Evolutionary conservation across 2,329 filamentous ascomycete genomes (phyloP).

Genomic region (Trichophaea hybrida): DNA sequence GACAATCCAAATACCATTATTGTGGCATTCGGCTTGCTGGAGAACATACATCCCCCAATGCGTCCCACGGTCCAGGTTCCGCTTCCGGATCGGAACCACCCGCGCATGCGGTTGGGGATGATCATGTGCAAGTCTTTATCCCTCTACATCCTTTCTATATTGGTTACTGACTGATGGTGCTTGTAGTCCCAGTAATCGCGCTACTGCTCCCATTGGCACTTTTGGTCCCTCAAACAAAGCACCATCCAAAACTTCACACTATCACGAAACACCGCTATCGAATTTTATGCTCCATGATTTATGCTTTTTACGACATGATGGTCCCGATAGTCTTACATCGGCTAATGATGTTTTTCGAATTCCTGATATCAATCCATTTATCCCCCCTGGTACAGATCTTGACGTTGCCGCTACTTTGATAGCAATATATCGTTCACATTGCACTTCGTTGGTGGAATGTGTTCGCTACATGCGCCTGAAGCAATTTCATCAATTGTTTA

Average conservation of each 20-base stretch:
- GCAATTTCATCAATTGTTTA: slow-evolving; percentile 88
- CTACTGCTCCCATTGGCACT: slow-evolving; percentile 19
- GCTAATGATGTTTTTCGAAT: slow-evolving; percentile 34
- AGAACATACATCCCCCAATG: slow-evolving; percentile 39
- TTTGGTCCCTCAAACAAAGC: slow-evolving; percentile 20
- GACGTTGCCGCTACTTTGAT: slow-evolving; percentile 76
- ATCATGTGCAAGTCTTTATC: slow-evolving; percentile 26
- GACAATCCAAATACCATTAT: slow-evolving; percentile 98
- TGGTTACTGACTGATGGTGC: slow-evolving; percentile 22
- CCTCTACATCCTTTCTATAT: slow-evolving; percentile 16
- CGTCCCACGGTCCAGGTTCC: slow-evolving; percentile 28
- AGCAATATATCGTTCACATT: slow-evolving; percentile 84
- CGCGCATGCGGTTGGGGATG: slow-evolving; percentile 27
- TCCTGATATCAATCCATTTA: slow-evolving; percentile 72
- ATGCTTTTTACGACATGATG: slow-evolving; percentile 24
- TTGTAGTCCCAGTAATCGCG: slow-evolving; percentile 22
- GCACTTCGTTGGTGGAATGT: slow-evolving; percentile 86
- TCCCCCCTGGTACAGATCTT: slow-evolving; percentile 66
- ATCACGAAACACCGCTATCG: slow-evolving; percentile 19
- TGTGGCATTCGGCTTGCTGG: slow-evolving; percentile 31
- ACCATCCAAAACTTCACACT: slow-evolving; percentile 17
- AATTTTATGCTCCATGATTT: slow-evolving; percentile 23
- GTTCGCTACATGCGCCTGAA: slow-evolving; percentile 95
- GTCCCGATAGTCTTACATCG: slow-evolving; percentile 19
- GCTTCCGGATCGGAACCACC: slow-evolving; percentile 26